phyloP scores from a whole-genome alignment of 2,329 filamentous ascomycete species.

The Diaporthe velutina region DNA sequence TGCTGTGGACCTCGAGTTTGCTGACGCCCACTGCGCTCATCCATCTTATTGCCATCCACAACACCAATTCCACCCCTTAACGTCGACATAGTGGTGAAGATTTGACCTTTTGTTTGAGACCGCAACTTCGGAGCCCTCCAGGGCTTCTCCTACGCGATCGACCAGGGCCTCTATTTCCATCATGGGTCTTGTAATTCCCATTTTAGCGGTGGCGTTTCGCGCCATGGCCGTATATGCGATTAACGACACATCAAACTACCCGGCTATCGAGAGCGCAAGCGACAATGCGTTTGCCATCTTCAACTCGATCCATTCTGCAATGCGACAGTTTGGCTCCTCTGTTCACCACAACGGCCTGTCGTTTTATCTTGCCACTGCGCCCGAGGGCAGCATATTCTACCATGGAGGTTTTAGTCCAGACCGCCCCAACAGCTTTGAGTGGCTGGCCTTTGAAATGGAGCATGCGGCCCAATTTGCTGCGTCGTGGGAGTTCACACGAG shows the following conservation, averaged over 20 bases:
- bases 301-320: conserved; percentile 38
- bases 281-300: conserved; percentile 36
- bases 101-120: too few relatives aligned
- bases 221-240: background rate
- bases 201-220: too few relatives aligned
- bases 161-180: too few relatives aligned
- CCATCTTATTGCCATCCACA: background rate
- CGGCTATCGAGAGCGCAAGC: conserved; percentile 6
- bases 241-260: background rate
- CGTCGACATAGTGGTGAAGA: background rate
- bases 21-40: background rate
- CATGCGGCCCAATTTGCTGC: conserved; percentile 70
- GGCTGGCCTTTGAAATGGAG: conserved; percentile 74
- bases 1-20: background rate
- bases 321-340: conserved; percentile 68
- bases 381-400: conserved; percentile 67
- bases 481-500: conserved; percentile 25
- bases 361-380: conserved; percentile 68
- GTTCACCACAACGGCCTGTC: conserved; percentile 75
- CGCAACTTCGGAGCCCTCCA: background rate
- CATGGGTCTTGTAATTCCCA: background rate
- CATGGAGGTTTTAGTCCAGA: conserved; percentile 62
- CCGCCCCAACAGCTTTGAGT: conserved; percentile 64
- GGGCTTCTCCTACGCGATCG: background rate
- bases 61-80: background rate